Conservation (phyloP, 1,284 basidiomycete genomes). For the Jaminaea rosea region DNA sequence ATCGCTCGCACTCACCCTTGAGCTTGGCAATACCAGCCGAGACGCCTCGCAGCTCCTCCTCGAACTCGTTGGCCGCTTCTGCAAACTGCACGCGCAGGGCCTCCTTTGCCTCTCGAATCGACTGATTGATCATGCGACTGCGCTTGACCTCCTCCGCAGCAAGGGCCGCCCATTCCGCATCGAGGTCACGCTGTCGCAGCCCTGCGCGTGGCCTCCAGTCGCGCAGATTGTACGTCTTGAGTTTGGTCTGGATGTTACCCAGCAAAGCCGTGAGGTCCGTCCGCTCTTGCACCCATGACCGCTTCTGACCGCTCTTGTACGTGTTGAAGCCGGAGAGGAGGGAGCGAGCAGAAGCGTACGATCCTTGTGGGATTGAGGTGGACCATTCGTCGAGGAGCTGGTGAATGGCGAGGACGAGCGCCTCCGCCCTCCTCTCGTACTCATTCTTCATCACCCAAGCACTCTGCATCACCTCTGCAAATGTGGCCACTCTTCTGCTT, state of each 20-base stretch:
- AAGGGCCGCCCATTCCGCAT: constrained; percentile 66
- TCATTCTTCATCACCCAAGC: constrained; percentile 67
- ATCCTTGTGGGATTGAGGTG: constrained; percentile 28
- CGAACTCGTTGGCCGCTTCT: constrained; percentile 72
- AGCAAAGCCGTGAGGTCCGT: constrained; percentile 81
- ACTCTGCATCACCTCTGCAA: constrained; percentile 81
- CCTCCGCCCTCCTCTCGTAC: constrained; percentile 77
- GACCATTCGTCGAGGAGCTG: constrained; percentile 45
- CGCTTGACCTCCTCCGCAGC: constrained; percentile 66
- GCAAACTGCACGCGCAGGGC: constrained; percentile 73
- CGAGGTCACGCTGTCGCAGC: constrained; percentile 58
- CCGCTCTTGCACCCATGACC: constrained; percentile 78
- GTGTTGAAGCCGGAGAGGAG: constrained; percentile 65
- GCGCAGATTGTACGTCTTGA: constrained; percentile 70
- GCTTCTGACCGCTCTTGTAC: constrained; percentile 79
- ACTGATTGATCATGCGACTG: constrained; percentile 76
- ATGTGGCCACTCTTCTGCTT: constrained; percentile 84
- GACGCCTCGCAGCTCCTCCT: constrained; percentile 46
- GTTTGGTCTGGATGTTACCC: constrained; percentile 86
- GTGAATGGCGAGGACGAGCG: neutral
- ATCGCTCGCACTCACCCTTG: no score
- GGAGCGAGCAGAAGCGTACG: constrained; percentile 69
- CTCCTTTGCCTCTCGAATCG: constrained; percentile 64
- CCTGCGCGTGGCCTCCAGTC: constrained; percentile 31
- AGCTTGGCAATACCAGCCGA: constrained; percentile 21